Evolutionary conservation across 495 filamentous ascomycete genomes (phyloP).

Genomic region (Poronia punctata): DNA sequence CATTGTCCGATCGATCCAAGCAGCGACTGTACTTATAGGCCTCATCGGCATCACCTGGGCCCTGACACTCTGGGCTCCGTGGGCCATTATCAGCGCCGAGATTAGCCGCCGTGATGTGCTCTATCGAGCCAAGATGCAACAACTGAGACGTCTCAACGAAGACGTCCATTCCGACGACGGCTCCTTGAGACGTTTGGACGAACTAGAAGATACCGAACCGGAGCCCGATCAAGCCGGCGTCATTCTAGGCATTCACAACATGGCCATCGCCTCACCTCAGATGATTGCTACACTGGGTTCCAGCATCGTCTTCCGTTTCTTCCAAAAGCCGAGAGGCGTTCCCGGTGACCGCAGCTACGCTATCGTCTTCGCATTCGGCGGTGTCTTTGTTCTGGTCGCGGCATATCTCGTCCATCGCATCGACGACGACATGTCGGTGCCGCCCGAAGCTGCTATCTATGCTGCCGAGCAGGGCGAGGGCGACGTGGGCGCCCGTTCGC

Average conservation of each 20-base stretch:
- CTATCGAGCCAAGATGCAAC: conserved; percentile 46
- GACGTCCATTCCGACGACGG: conserved; percentile 7
- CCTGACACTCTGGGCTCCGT: conserved; percentile 83
- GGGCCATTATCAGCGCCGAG: conserved; percentile 84
- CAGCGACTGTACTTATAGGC: conserved; percentile 66
- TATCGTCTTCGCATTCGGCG: conserved; percentile 76
- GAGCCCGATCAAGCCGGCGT: conserved; percentile 74
- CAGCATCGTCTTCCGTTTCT: conserved; percentile 68
- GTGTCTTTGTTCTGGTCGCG: conserved; percentile 67
- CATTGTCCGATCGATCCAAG: conserved; percentile 57
- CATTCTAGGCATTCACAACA: conserved; percentile 86
- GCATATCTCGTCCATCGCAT: conserved; percentile 57
- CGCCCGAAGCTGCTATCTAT: conserved; percentile 24
- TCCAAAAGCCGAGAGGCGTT: conserved; percentile 75
- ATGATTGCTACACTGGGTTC: conserved; percentile 78
- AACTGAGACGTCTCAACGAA: conserved; percentile 18
- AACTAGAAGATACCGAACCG: conserved; percentile 33
- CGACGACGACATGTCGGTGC: conserved; percentile 32
- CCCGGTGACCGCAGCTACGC: conserved; percentile 81
- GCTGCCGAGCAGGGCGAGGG: conserved; percentile 36
- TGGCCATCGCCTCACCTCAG: conserved; percentile 81
- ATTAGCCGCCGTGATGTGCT: conserved; percentile 70
- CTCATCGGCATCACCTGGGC: conserved; percentile 84
- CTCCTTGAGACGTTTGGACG: conserved; percentile 19
- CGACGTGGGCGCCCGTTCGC: conserved; percentile 19